Conservation (phyloP, 2,329 filamentous ascomycete species). For the Rhinocladiella similis region DNA sequence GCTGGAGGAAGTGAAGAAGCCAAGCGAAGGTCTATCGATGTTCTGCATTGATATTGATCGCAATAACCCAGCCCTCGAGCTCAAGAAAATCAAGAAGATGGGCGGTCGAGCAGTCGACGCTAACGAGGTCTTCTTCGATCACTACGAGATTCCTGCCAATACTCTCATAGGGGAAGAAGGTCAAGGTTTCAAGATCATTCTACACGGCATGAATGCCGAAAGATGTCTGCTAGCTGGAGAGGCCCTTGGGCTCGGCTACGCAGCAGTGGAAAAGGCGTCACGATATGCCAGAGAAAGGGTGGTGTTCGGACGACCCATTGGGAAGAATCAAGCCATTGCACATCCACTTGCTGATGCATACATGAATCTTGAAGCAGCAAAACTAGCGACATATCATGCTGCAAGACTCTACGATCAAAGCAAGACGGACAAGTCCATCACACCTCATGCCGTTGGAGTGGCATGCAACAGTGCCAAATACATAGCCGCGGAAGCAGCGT, state of each 20-base stretch:
- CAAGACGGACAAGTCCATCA: conserved; percentile 45
- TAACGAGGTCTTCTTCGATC: conserved; percentile 86
- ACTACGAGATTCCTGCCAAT: conserved; percentile 65
- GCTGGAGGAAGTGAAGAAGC: conserved; percentile 64
- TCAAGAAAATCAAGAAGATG: conserved; percentile 81
- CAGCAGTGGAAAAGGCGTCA: conserved; percentile 62
- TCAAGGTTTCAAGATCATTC: conserved; percentile 75
- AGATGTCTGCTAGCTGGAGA: conserved; percentile 75
- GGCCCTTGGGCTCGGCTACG: conserved; percentile 77
- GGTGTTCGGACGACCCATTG: conserved; percentile 66
- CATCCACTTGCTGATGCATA: conserved; percentile 67
- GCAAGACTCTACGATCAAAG: conserved; percentile 62
- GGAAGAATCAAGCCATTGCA: conserved; percentile 65
- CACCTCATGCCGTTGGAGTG: conserved; percentile 60
- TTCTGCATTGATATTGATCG: conserved; percentile 76
- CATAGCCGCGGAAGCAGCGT: conserved; percentile 57
- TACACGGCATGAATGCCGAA: conserved; percentile 80
- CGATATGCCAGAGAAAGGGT: conserved; percentile 66
- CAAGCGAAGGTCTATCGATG: conserved; percentile 73
- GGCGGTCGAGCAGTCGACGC: conserved; percentile 79
- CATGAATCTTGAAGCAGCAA: conserved; percentile 65
- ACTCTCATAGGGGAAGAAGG: conserved; percentile 71
- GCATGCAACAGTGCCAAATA: conserved; percentile 72
- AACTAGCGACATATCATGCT: conserved; percentile 66
- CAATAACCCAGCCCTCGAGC: conserved; percentile 59